A percentile compares a stretch with the other conserved stretches of the same genome.
phyloP scores from a whole-genome alignment of 345 rosid species.

The Draba incana region DNA sequence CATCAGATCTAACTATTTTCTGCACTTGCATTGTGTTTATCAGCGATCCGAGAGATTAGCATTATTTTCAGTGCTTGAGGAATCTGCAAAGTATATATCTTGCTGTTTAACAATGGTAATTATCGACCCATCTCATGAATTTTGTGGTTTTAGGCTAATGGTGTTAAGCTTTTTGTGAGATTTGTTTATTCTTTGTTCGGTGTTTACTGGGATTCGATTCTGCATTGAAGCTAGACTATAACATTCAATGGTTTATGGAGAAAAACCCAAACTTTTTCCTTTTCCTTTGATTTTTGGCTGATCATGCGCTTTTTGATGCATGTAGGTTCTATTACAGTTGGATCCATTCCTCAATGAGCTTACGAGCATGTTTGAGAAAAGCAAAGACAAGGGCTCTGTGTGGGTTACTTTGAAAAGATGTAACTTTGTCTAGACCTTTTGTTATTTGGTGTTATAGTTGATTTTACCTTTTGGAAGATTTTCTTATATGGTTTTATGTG shows the following conservation, averaged over 20 bases:
- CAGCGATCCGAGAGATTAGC: slow-evolving; percentile 23
- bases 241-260: background rate
- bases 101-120: slow-evolving; percentile 37
- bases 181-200: no score
- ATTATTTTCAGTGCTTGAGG: slow-evolving; percentile 6
- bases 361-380: slow-evolving; percentile 83
- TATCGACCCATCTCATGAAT: slow-evolving; percentile 5
- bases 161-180: no score
- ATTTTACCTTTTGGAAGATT: background rate
- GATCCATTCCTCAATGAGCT: slow-evolving; percentile 95
- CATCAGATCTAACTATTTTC: slow-evolving; percentile 30
- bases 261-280: background rate
- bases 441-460: slow-evolving; percentile 3
- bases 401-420: slow-evolving; percentile 98
- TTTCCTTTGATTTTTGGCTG: slow-evolving; percentile 7
- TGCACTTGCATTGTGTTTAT: slow-evolving; percentile 34
- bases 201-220: slow-evolving; percentile 2
- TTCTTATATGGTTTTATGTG: slow-evolving; percentile 1
- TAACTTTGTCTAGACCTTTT: slow-evolving; percentile 36
- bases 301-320: slow-evolving; percentile 1
- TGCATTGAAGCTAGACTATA: slow-evolving; percentile 7
- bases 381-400: slow-evolving; percentile 77
- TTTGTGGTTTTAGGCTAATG: no score
- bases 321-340: slow-evolving; percentile 71
- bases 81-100: slow-evolving; percentile 26